A percentile compares a stretch with the other conserved stretches of the same genome.
phyloP scores from a whole-genome alignment of 225 moss, liverwort and hornwort species.

The Physcomitrium patens region DNA sequence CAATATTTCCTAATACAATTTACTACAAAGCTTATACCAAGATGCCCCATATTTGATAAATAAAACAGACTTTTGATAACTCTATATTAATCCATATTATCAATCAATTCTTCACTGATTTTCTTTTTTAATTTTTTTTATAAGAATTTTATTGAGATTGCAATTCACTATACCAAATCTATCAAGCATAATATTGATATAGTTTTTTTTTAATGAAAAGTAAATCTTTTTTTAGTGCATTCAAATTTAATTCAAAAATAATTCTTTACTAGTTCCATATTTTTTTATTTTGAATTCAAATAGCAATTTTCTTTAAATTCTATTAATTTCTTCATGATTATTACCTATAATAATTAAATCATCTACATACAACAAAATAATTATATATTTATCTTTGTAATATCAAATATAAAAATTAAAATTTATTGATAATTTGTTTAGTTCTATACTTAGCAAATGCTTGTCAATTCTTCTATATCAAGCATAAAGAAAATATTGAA shows the following conservation, averaged over 20 bases:
- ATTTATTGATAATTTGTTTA: not conserved
- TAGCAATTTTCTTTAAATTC: not conserved
- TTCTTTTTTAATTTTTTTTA: not conserved
- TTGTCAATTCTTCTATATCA: not conserved
- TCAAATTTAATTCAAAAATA: not conserved
- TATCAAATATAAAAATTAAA: not conserved
- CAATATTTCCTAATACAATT: not conserved
- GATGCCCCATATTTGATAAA: not conserved
- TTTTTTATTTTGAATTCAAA: not conserved
- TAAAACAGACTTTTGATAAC: not conserved
- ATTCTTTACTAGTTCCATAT: not conserved
- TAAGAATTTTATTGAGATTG: too few relatives aligned
- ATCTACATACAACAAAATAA: not conserved
- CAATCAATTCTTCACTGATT: not conserved
- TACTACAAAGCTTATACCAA: not conserved
- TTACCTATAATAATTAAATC: not conserved
- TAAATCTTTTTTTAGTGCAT: too few relatives aligned
- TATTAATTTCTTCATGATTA: not conserved
- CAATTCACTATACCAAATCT: too few relatives aligned
- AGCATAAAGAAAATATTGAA: not conserved
- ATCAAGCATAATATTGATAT: too few relatives aligned
- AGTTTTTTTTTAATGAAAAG: too few relatives aligned
- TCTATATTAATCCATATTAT: not conserved
- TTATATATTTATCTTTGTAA: not conserved
- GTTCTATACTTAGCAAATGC: not conserved